Percentiles rank a stretch among this genome's conserved stretches.
Evolutionary conservation across 2,329 filamentous ascomycete genomes (phyloP).

Genomic region (Fusarium denticulatum): DNA sequence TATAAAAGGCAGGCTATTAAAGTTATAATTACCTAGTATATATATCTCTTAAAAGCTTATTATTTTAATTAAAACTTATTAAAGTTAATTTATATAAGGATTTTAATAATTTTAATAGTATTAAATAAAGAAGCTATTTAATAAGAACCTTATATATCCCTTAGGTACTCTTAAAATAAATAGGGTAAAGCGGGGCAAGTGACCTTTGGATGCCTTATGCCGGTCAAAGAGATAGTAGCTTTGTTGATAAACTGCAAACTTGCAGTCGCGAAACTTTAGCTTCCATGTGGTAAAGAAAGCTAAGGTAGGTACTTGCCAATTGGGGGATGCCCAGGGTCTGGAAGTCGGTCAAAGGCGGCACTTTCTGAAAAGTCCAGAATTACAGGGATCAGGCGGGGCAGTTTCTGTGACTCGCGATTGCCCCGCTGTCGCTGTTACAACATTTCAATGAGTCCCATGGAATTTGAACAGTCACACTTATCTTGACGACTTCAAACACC

Average conservation of each 20-base stretch:
- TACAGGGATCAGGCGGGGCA: conserved; percentile 46
- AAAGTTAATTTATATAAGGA: too few relatives aligned
- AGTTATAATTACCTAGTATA: too few relatives aligned
- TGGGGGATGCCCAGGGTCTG: background rate
- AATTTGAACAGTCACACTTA: conserved; percentile 25
- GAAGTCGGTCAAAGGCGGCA: conserved; percentile 44
- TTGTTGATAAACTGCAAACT: conserved; percentile 3
- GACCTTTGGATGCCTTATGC: too few relatives aligned
- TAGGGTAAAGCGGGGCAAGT: too few relatives aligned
- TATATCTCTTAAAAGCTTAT: too few relatives aligned
- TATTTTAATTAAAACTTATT: too few relatives aligned
- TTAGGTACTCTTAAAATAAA: too few relatives aligned
- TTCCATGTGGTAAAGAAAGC: background rate
- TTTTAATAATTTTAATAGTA: too few relatives aligned
- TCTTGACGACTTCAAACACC: conserved; percentile 23
- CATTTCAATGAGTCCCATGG: conserved; percentile 22
- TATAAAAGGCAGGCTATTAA: too few relatives aligned
- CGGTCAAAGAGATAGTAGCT: too few relatives aligned
- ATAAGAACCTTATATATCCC: too few relatives aligned
- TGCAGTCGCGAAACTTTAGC: conserved; percentile 9
- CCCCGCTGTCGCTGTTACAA: conserved; percentile 40
- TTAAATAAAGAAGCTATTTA: too few relatives aligned
- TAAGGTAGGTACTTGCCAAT: conserved; percentile 24
- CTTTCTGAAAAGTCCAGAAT: conserved; percentile 25
- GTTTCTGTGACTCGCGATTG: conserved; percentile 22